These are phyloP conservation scores for Chondrus crispus DNA, from an alignment of 23 red algal species.

Conservation along the genomic window DNA sequence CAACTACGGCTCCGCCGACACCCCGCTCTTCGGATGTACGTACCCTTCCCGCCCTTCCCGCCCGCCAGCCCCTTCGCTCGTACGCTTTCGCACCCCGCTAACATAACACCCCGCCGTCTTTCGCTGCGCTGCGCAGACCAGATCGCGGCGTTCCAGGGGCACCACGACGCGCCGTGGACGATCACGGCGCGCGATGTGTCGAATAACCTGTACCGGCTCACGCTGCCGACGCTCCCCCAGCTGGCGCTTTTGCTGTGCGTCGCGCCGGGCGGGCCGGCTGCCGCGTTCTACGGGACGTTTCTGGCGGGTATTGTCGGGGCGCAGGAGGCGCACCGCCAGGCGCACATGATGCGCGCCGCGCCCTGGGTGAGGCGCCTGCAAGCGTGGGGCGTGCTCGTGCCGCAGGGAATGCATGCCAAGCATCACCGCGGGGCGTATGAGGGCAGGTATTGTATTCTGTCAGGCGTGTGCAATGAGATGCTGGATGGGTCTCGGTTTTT, in stretches of 20 bases:
- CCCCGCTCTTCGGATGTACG: conserved; percentile 85
- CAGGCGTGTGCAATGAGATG: conserved; percentile 69
- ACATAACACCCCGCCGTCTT: too few relatives aligned
- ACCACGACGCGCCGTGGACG: conserved; percentile 91
- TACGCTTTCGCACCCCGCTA: too few relatives aligned
- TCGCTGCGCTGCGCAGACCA: conserved; percentile 25
- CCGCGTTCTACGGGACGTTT: conserved; percentile 41
- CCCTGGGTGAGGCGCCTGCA: conserved; percentile 36
- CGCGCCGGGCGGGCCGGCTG: not conserved
- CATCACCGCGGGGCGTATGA: conserved; percentile 79
- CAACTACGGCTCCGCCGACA: conserved; percentile 84
- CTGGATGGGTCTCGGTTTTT: conserved; percentile 67
- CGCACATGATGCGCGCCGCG: conserved; percentile 67
- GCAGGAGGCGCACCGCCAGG: conserved; percentile 90
- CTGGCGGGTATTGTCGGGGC: conserved; percentile 58
- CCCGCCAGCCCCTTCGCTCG: too few relatives aligned
- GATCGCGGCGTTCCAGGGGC: conserved; percentile 94
- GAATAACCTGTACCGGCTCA: conserved; percentile 82
- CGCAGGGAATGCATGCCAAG: conserved; percentile 45
- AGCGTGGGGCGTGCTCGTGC: conserved; percentile 38
- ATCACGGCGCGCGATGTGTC: conserved; percentile 72
- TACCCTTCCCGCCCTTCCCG: too few relatives aligned
- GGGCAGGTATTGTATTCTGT: conserved; percentile 86
- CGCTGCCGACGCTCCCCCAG: conserved; percentile 53
- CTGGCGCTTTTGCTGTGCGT: conserved; percentile 4